Percentiles rank a stretch among this genome's conserved stretches.
Evolutionary conservation across 2,329 filamentous ascomycete genomes (phyloP).

Genomic region (Colletotrichum gloeosporioides): DNA sequence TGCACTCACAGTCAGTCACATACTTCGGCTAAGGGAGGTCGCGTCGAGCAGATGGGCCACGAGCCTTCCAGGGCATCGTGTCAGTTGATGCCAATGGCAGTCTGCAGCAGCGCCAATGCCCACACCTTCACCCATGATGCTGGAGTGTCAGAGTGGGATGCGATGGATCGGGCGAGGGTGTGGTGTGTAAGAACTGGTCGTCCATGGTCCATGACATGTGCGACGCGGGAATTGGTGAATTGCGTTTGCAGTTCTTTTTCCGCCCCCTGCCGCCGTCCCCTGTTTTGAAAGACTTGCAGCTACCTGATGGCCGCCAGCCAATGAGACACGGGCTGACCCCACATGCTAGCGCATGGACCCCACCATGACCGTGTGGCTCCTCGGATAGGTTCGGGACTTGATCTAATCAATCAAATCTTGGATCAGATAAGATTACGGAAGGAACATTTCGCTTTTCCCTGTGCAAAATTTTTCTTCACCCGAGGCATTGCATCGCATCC

Average conservation of each 20-base stretch:
- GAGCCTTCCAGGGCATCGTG: neutral
- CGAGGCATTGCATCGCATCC: neutral
- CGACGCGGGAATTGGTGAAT: slow-evolving; percentile 1
- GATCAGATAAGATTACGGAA: slow-evolving; percentile 23
- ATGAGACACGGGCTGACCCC: neutral
- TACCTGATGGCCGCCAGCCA: neutral
- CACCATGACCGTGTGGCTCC: neutral
- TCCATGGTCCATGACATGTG: neutral
- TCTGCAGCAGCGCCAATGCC: neutral
- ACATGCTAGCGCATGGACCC: neutral
- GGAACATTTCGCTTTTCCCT: neutral
- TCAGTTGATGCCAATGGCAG: neutral
- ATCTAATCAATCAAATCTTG: slow-evolving; percentile 24
- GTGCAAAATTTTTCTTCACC: slow-evolving; percentile 1
- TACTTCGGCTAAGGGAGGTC: neutral
- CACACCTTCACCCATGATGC: neutral
- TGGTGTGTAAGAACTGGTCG: neutral
- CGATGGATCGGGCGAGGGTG: slow-evolving; percentile 1
- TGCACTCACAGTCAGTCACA: neutral
- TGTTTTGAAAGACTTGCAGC: neutral
- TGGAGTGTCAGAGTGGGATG: neutral
- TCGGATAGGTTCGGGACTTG: slow-evolving; percentile 11
- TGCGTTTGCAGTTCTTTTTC: neutral
- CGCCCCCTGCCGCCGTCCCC: neutral
- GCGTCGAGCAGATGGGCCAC: neutral